Base-by-base conservation (phyloP, 768 basidiomycete genomes). In the Lepiota brunneoincarnata region DNA sequence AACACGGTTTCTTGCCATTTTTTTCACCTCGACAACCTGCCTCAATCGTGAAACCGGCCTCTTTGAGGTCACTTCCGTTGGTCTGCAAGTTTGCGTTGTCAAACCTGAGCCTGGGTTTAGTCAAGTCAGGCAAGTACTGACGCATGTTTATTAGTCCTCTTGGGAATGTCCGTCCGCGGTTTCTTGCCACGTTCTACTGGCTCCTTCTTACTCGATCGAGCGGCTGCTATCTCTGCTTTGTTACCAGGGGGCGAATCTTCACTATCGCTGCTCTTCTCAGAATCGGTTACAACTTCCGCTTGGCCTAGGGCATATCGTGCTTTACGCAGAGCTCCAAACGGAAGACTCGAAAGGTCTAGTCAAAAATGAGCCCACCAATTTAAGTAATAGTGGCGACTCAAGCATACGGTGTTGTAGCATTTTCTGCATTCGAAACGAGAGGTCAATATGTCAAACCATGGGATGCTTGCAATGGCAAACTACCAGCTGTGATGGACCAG, bases 81-180 rank as follows among this genome's bases (percentile, higher is more conserved):
- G 94, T 1, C 94, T 95, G 47, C 24, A 41, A 21, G 21, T 10
- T 7, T 34, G 56, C 24, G 12, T 44, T 12, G 40, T 49, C 36
- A 57, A 15, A 55, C 51, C 47, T 6, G 31, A 37, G 21, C 55
- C 37, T 12, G 59, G 14, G n/a, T 37, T 15, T 51, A 47, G 26
- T 31, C 23, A 10, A 20, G 37, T 24, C 14, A 54, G 23, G 41
- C 12, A 56, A n/a, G 34, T 26, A 78, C 92, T 58, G 70, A 95
- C 94, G 95, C 92, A 70, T 96, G 87, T 64, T 98, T 97, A 64
- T 80, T 82, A 4, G 78, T 66, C 39, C 93, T 78, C 69, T 87
- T 88, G 11, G 75, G 64, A 2, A 82, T 73, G 54, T 77, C 73
- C 35, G 68, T 75, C 52, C 75, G 75, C 41, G 69, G 66, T 56